These are phyloP conservation scores for Inga leiocalycina DNA, from an alignment of 306 rosid genomes.

Conservation along the genomic window DNA sequence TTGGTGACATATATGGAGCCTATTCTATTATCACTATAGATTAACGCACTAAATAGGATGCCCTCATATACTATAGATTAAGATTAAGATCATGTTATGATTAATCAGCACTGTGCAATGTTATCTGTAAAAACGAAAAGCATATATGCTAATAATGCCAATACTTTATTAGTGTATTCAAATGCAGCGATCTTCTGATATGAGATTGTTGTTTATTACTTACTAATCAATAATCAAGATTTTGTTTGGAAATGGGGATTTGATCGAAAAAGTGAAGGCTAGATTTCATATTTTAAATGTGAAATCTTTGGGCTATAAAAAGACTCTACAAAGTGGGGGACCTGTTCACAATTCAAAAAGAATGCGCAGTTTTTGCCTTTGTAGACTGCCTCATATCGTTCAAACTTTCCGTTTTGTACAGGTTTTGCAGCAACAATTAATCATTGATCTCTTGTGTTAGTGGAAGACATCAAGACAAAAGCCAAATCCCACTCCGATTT, in stretches of 20 bases:
- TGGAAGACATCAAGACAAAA: slow-evolving; percentile 31
- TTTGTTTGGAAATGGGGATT: slow-evolving; percentile 9
- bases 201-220: background rate
- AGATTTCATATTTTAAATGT: slow-evolving; percentile 17
- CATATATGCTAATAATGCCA: background rate
- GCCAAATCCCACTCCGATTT: slow-evolving; percentile 16
- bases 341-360: slow-evolving; percentile 16
- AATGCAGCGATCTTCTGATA: slow-evolving; percentile 17
- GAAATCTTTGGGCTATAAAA: slow-evolving; percentile 27
- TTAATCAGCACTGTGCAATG: slow-evolving; percentile 13
- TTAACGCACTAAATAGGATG: slow-evolving; percentile 26
- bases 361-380: slow-evolving; percentile 32
- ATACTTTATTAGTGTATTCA: slow-evolving; percentile 10
- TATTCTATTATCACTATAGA: slow-evolving; percentile 50
- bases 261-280: slow-evolving; percentile 19
- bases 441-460: slow-evolving; percentile 33
- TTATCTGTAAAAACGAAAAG: slow-evolving; percentile 9
- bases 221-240: slow-evolving; percentile 6
- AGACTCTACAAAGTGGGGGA: slow-evolving; percentile 16
- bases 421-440: slow-evolving; percentile 21
- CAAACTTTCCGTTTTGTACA: slow-evolving; percentile 31
- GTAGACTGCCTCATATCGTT: slow-evolving; percentile 37
- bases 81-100: background rate
- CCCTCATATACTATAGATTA: slow-evolving; percentile 19
- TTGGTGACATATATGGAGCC: slow-evolving; percentile 38